These are phyloP conservation scores for Cyclocybe aegerita DNA, from an alignment of 768 basidiomycete species.

Conservation along the genomic window DNA sequence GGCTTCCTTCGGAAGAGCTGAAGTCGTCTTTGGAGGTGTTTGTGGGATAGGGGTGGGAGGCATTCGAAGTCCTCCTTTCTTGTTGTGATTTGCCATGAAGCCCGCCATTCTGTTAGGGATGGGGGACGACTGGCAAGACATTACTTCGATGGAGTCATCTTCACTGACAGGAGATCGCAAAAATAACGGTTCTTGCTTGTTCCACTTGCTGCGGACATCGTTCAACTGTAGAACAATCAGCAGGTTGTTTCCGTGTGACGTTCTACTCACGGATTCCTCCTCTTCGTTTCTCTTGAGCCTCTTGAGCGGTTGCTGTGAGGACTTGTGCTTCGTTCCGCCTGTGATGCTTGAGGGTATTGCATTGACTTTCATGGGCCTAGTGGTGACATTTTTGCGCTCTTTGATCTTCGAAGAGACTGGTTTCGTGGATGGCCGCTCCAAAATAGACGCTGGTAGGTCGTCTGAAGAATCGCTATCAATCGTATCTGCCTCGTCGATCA, in stretches of 20 bases:
- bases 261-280: too few species aligned
- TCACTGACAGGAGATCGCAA: slow-evolving; percentile 18
- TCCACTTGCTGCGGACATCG: background rate
- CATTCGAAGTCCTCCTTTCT: background rate
- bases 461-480: slow-evolving; percentile 35
- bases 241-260: too few species aligned
- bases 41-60: background rate
- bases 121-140: slow-evolving; percentile 1
- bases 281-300: too few species aligned
- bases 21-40: too few species aligned
- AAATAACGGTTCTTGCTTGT: slow-evolving; percentile 13
- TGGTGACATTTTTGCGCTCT: background rate
- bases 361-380: too few species aligned
- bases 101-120: background rate
- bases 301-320: too few species aligned
- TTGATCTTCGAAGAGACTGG: background rate
- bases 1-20: background rate
- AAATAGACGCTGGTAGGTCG: slow-evolving; percentile 42
- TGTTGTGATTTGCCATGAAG: background rate
- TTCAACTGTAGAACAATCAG: background rate
- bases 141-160: slow-evolving; percentile 13
- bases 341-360: too few species aligned
- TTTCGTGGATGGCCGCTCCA: too few species aligned
- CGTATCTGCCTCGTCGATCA: slow-evolving; percentile 17
- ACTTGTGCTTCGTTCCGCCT: too few species aligned